phyloP scores from a whole-genome alignment of 1,284 basidiomycete genomes.

The Xerocomus minutiporus region DNA sequence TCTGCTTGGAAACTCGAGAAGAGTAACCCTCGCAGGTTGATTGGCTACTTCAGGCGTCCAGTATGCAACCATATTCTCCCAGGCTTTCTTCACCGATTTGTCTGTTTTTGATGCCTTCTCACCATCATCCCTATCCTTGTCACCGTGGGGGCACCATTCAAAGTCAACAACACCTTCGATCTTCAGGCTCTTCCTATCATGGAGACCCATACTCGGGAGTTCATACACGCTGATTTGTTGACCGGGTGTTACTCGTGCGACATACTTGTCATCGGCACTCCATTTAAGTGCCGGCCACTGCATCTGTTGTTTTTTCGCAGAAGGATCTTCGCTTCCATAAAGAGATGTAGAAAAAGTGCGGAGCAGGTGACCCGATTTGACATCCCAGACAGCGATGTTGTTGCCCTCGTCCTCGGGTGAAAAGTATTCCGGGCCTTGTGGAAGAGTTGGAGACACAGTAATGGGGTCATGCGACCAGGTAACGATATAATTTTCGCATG shows the following conservation, averaged over 20 bases:
- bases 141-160: conserved; percentile 96
- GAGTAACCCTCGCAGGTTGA: conserved; percentile 94
- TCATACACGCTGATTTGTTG: conserved; percentile 97
- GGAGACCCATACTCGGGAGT: conserved; percentile 88
- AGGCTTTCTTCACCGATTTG: conserved; percentile 58
- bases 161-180: conserved; percentile 98
- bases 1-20: conserved; percentile 87
- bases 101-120: conserved; percentile 50
- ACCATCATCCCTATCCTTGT: conserved; percentile 78
- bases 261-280: conserved; percentile 93
- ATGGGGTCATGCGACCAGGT: conserved; percentile 98
- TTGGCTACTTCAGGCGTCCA: conserved; percentile 98
- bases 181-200: conserved; percentile 97
- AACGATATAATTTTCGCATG: conserved; percentile 94
- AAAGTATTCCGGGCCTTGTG: conserved; percentile 82
- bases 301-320: conserved; percentile 68
- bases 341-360: conserved; percentile 84
- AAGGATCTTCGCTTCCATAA: conserved; percentile 53
- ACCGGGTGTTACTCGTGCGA: conserved; percentile 84
- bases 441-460: conserved; percentile 76
- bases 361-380: conserved; percentile 88
- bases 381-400: conserved; percentile 96
- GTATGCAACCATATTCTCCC: conserved; percentile 93
- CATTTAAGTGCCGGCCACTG: conserved; percentile 97
- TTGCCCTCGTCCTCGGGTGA: conserved; percentile 95